Conservation (phyloP, 2,329 filamentous ascomycete genomes). For the Ceratocystis papillata region DNA sequence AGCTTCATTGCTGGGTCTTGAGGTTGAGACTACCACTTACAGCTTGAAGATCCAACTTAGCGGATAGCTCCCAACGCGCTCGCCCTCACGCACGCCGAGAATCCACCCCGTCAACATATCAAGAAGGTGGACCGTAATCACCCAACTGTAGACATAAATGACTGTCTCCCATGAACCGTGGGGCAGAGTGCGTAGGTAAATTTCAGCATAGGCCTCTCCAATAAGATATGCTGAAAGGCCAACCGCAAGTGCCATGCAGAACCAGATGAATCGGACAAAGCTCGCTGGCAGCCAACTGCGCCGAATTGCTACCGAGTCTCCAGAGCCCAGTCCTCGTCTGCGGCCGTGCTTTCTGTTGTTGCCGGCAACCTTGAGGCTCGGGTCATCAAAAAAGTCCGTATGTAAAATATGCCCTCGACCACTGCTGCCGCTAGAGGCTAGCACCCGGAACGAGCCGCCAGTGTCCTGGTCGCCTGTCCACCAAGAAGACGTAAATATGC, state of each 20-base stretch:
- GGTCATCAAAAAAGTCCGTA: conserved; percentile 23
- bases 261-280: conserved; percentile 60
- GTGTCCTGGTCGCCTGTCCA: conserved; percentile 50
- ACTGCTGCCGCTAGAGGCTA: conserved; percentile 22
- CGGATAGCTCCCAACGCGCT: conserved; percentile 59
- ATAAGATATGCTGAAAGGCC: conserved; percentile 56
- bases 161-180: conserved; percentile 57
- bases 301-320: conserved; percentile 34
- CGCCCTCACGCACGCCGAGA: conserved; percentile 52
- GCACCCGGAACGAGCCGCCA: conserved; percentile 34
- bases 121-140: conserved; percentile 53
- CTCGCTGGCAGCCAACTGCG: conserved; percentile 52
- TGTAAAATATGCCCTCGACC: conserved; percentile 31
- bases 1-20: not conserved
- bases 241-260: conserved; percentile 52
- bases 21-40: conserved; percentile 34
- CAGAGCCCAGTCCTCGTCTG: conserved; percentile 22
- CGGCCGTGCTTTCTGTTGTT: not conserved
- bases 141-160: conserved; percentile 60
- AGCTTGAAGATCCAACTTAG: conserved; percentile 61
- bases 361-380: conserved; percentile 24
- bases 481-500: conserved; percentile 56
- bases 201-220: conserved; percentile 58
- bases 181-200: conserved; percentile 55
- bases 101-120: conserved; percentile 58